Percentiles rank a stretch among this genome's conserved stretches.
These are phyloP conservation scores for Barnettozyma hawaiiensis DNA, from an alignment of 1,139 yeast species.

Conservation along the genomic window DNA sequence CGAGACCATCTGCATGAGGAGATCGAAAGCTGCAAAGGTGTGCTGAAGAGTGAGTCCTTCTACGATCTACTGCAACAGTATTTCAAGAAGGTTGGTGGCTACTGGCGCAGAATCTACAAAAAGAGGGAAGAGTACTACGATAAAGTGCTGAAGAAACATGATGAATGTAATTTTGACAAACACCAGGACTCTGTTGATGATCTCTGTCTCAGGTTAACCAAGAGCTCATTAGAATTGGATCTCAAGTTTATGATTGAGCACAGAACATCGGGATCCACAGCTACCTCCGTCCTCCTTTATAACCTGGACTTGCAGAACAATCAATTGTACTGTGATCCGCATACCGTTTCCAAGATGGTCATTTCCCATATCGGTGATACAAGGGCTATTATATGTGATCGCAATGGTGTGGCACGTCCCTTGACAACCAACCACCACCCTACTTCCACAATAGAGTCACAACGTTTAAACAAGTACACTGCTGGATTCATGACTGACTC, in stretches of 20 bases:
- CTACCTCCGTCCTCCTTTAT: slow-evolving; percentile 72
- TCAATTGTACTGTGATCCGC: slow-evolving; percentile 62
- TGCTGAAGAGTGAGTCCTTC: slow-evolving; percentile 29
- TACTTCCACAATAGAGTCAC: slow-evolving; percentile 70
- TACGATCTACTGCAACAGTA: slow-evolving; percentile 44
- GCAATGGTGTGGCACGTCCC: slow-evolving; percentile 70
- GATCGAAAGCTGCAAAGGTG: slow-evolving; percentile 44
- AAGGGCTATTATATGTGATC: slow-evolving; percentile 75
- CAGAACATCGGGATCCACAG: slow-evolving; percentile 67
- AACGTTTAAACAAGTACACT: slow-evolving; percentile 63
- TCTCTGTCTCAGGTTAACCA: slow-evolving; percentile 51
- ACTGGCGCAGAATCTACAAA: slow-evolving; percentile 77
- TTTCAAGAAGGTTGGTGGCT: slow-evolving; percentile 66
- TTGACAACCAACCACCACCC: slow-evolving; percentile 86
- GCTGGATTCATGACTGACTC: slow-evolving; percentile 80
- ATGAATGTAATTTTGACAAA: slow-evolving; percentile 18
- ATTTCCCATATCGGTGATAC: slow-evolving; percentile 97
- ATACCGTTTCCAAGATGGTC: slow-evolving; percentile 62
- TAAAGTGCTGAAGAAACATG: slow-evolving; percentile 34
- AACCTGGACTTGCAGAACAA: slow-evolving; percentile 33
- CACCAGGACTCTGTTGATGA: slow-evolving; percentile 37
- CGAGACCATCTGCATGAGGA: slow-evolving; percentile 46
- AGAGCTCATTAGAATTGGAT: slow-evolving; percentile 61
- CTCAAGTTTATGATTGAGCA: slow-evolving; percentile 31
- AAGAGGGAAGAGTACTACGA: slow-evolving; percentile 43